Conservation (phyloP, 176 grass and related monocot genomes). For the Phragmites australis region DNA sequence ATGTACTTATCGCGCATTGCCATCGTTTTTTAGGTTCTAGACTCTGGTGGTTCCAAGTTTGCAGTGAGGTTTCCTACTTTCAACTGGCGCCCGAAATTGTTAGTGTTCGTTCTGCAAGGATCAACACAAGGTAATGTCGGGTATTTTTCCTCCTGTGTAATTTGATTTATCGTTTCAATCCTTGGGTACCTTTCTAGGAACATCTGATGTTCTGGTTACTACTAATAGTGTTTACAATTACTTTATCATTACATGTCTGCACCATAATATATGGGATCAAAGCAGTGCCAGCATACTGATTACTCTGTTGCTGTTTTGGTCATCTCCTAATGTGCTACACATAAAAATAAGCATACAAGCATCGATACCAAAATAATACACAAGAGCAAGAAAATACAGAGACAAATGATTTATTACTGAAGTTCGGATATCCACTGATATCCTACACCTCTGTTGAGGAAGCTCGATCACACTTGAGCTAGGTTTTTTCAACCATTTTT, state of each 20-base stretch:
- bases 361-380: too few species aligned
- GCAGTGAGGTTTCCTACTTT: slow-evolving; percentile 94
- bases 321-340: background rate
- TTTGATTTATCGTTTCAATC: slow-evolving; percentile 2
- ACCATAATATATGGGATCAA: background rate
- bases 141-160: background rate
- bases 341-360: too few species aligned
- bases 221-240: background rate
- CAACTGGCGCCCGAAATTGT: slow-evolving; percentile 88
- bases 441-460: too few species aligned
- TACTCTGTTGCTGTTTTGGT: slow-evolving; percentile 5
- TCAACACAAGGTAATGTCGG: slow-evolving; percentile 59
- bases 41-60: slow-evolving; percentile 99
- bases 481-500: too few species aligned
- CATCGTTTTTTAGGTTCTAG: slow-evolving; percentile 56
- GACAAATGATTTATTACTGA: too few species aligned
- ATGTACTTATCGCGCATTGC: slow-evolving; percentile 23
- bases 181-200: background rate
- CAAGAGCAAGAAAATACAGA: too few species aligned
- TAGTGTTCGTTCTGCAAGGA: slow-evolving; percentile 71
- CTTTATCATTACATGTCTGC: background rate
- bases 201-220: background rate
- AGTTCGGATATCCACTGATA: too few species aligned
- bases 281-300: background rate
- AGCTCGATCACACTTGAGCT: too few species aligned